phyloP scores from a whole-genome alignment of 2,329 filamentous ascomycete genomes.

The Epichloe elymi region DNA sequence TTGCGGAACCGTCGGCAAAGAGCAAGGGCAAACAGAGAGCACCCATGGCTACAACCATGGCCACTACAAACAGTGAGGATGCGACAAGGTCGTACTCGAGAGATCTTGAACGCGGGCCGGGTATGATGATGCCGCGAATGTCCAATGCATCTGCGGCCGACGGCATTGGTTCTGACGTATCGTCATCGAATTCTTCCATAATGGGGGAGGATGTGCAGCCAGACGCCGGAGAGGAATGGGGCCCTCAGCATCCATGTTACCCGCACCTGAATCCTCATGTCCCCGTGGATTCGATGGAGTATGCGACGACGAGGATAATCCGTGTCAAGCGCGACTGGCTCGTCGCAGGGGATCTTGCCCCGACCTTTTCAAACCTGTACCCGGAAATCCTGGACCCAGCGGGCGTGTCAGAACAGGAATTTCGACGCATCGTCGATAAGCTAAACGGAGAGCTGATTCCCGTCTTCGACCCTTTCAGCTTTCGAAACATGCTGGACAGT shows the following conservation, averaged over 20 bases:
- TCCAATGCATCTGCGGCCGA: slow-evolving; percentile 37
- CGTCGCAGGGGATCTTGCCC: slow-evolving; percentile 74
- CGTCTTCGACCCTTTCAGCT: slow-evolving; percentile 68
- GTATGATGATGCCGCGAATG: slow-evolving; percentile 27
- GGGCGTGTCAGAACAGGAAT: slow-evolving; percentile 72
- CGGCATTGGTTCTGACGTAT: slow-evolving; percentile 40
- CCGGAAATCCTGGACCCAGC: slow-evolving; percentile 86
- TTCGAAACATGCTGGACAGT: slow-evolving; percentile 68
- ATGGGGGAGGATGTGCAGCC: slow-evolving; percentile 54
- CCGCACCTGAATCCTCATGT: slow-evolving; percentile 91
- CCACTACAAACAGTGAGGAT: slow-evolving; percentile 14
- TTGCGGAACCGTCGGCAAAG: not conserved
- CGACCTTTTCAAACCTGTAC: slow-evolving; percentile 89
- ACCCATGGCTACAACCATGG: slow-evolving; percentile 26
- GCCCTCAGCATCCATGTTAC: slow-evolving; percentile 84
- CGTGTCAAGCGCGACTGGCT: slow-evolving; percentile 88
- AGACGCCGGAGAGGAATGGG: slow-evolving; percentile 71
- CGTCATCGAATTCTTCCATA: slow-evolving; percentile 45
- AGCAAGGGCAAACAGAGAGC: slow-evolving; percentile 40
- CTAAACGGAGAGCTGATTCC: slow-evolving; percentile 65
- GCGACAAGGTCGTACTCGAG: slow-evolving; percentile 27
- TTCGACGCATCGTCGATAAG: slow-evolving; percentile 66
- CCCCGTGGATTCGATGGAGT: slow-evolving; percentile 59
- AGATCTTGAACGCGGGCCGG: slow-evolving; percentile 43
- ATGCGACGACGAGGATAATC: slow-evolving; percentile 73